A percentile compares a stretch with the other conserved stretches of the same genome.
phyloP scores from a whole-genome alignment of 768 basidiomycete species.

The Podaxis sp. region DNA sequence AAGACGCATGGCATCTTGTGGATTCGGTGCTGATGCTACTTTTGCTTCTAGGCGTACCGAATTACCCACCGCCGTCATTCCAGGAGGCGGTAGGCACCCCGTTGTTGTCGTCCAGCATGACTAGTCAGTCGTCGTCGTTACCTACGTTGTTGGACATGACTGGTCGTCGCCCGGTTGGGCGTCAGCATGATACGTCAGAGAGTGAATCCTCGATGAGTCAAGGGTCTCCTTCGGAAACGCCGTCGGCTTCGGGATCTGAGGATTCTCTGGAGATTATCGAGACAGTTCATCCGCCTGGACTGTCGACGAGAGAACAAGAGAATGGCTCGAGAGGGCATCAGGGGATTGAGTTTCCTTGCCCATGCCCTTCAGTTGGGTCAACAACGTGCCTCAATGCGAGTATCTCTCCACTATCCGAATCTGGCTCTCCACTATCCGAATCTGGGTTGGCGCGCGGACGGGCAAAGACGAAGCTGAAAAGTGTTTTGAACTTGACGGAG shows the following conservation, averaged over 20 bases:
- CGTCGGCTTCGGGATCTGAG: conserved; percentile 42
- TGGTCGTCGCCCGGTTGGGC: not conserved
- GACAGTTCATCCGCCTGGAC: conserved; percentile 29
- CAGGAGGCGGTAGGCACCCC: conserved; percentile 59
- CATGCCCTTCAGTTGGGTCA: conserved; percentile 13
- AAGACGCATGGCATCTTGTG: not conserved
- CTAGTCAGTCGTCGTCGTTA: conserved; percentile 18
- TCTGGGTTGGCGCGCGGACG: not conserved
- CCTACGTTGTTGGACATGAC: conserved; percentile 8
- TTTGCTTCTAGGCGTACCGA: conserved; percentile 36
- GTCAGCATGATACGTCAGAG: conserved; percentile 8
- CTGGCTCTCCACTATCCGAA: not conserved
- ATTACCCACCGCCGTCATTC: conserved; percentile 75
- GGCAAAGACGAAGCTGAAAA: not conserved
- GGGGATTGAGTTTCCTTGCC: conserved; percentile 29
- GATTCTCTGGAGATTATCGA: conserved; percentile 50
- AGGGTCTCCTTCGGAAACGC: conserved; percentile 10
- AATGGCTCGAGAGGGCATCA: conserved; percentile 27
- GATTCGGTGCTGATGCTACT: conserved; percentile 7
- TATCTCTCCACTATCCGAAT: not conserved
- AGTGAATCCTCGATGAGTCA: not conserved
- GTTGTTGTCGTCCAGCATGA: conserved; percentile 23
- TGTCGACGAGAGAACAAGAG: conserved; percentile 35
- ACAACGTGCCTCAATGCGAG: not conserved
- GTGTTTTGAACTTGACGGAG: conserved; percentile 1